Percentiles rank a stretch among this genome's conserved stretches.
These are phyloP conservation scores for Metarhizium album DNA, from an alignment of 2,329 filamentous ascomycete genomes.

Conservation along the genomic window DNA sequence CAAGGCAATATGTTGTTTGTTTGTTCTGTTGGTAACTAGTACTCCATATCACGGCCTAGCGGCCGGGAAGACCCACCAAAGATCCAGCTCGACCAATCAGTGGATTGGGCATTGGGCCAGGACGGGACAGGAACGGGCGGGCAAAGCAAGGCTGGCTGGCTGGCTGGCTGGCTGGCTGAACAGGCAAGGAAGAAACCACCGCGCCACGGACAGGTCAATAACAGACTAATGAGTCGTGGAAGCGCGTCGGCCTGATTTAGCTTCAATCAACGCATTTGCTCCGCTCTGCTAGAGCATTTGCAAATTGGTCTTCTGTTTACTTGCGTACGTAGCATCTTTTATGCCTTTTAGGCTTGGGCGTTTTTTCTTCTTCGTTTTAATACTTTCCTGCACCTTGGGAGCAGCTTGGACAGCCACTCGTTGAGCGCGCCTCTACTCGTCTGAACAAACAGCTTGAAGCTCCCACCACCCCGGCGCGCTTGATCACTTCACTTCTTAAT, in stretches of 20 bases:
- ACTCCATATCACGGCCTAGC: not conserved
- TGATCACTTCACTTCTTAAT: not conserved
- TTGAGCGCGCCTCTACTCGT: not conserved
- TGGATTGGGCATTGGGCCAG: not conserved
- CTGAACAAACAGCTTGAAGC: not conserved
- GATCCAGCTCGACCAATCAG: not conserved
- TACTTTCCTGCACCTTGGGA: not conserved
- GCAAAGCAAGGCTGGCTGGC: not conserved
- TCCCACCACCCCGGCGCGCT: not conserved
- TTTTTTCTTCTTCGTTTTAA: not conserved
- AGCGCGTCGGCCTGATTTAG: not conserved
- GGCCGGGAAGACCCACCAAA: not conserved
- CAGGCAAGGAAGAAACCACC: not conserved
- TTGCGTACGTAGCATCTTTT: not conserved
- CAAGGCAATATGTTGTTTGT: no score
- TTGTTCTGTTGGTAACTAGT: no score
- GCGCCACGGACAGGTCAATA: slow-evolving; percentile 1
- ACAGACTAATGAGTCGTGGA: not conserved
- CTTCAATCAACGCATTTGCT: not conserved
- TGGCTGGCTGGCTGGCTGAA: not conserved
- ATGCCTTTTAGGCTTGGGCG: not conserved
- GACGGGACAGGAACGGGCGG: not conserved
- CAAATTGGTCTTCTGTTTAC: not conserved
- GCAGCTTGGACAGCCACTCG: not conserved
- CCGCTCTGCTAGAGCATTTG: not conserved